A percentile compares a stretch with the other conserved stretches of the same genome.
Conservation (phyloP, 768 basidiomycete species). For the Podaxis pistillaris region DNA sequence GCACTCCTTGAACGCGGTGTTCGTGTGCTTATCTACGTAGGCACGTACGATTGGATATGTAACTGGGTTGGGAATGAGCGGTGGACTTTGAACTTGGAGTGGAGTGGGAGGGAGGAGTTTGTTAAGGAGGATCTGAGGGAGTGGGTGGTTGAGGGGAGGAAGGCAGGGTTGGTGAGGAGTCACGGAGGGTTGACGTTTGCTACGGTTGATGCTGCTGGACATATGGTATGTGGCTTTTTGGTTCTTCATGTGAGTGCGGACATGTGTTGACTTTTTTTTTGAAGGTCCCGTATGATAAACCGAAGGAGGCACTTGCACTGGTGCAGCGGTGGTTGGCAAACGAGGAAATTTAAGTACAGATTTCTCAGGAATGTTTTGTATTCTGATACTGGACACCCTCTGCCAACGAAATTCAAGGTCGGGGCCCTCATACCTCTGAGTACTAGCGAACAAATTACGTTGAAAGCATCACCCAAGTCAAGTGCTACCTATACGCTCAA, state of each 20-base stretch:
- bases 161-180: conserved; percentile 35
- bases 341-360: conserved; percentile 14
- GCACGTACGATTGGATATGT: conserved; percentile 73
- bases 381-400: background rate
- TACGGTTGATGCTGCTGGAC: conserved; percentile 66
- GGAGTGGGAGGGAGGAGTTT: conserved; percentile 59
- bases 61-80: conserved; percentile 74
- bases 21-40: conserved; percentile 67
- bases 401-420: background rate
- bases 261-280: background rate
- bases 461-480: background rate
- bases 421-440: too few relatives aligned
- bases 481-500: background rate
- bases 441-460: too few relatives aligned
- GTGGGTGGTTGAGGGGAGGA: conserved; percentile 56
- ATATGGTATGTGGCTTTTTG: conserved; percentile 48
- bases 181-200: conserved; percentile 59
- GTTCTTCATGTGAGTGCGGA: background rate
- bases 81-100: conserved; percentile 69
- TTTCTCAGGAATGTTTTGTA: background rate
- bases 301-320: conserved; percentile 49
- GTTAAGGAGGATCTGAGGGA: conserved; percentile 40
- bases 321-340: conserved; percentile 47
- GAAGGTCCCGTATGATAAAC: conserved; percentile 61
- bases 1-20: conserved; percentile 74